These are phyloP conservation scores for Calonectria crousiana DNA, from an alignment of 2,329 filamentous ascomycete species.

Conservation along the genomic window DNA sequence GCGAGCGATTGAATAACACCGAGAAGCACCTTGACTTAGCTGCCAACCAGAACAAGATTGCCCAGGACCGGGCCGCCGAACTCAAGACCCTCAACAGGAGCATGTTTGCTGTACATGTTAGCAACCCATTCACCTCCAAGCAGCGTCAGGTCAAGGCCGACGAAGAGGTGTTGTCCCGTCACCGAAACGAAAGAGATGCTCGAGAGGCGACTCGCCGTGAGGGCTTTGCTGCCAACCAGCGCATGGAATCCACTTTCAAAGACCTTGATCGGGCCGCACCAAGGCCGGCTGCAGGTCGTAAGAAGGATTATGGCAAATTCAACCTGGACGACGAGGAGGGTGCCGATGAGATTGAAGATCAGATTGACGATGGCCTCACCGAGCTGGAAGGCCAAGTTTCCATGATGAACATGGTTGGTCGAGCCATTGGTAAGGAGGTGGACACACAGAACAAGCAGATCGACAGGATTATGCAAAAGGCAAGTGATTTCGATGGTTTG, in stretches of 20 bases:
- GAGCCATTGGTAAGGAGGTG: conserved; percentile 80
- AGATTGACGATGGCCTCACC: conserved; percentile 70
- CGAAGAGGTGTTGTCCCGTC: conserved; percentile 75
- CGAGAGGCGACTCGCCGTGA: conserved; percentile 71
- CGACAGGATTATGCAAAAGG: conserved; percentile 83
- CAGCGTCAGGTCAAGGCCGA: conserved; percentile 74
- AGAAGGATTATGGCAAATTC: conserved; percentile 71
- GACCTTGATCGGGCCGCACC: conserved; percentile 50
- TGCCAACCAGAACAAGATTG: conserved; percentile 79
- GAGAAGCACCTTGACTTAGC: conserved; percentile 87
- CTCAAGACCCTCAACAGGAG: conserved; percentile 87
- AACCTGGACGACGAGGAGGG: conserved; percentile 80
- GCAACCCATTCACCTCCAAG: conserved; percentile 81
- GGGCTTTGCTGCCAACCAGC: conserved; percentile 63
- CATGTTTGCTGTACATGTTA: conserved; percentile 89
- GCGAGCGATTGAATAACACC: conserved; percentile 84
- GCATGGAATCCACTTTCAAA: conserved; percentile 65
- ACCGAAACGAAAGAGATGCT: conserved; percentile 74
- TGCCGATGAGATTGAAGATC: conserved; percentile 58
- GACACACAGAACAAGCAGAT: conserved; percentile 82
- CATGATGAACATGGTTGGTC: conserved; percentile 79
- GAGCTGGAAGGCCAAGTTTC: conserved; percentile 79
- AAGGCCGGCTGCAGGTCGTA: conserved; percentile 45
- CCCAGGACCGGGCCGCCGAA: conserved; percentile 84
- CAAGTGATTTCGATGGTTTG: conserved; percentile 50